Conservation (phyloP, 805 yeast species). For the Yamadazyma philogaea region DNA sequence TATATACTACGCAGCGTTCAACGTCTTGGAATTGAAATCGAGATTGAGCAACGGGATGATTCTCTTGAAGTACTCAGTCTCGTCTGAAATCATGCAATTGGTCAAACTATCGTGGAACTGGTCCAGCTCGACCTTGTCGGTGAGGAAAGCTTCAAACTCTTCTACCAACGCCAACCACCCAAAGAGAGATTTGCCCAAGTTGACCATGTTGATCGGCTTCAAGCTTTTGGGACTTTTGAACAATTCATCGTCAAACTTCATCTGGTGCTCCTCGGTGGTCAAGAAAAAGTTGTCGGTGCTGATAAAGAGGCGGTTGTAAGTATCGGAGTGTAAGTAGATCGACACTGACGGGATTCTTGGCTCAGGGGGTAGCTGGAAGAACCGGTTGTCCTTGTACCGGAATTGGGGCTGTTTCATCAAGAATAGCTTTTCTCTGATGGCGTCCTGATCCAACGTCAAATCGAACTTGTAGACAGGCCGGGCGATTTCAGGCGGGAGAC, state of each 20-base stretch:
- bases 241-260: conserved; percentile 1
- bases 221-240: neutral
- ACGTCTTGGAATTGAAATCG: conserved; percentile 28
- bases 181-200: conserved; percentile 47
- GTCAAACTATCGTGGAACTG: conserved; percentile 14
- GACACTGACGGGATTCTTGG: conserved; percentile 31
- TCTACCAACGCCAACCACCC: conserved; percentile 49
- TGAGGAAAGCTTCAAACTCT: conserved; percentile 44
- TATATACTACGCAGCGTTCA: conserved; percentile 28
- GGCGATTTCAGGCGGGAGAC: conserved; percentile 42
- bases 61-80: conserved; percentile 32
- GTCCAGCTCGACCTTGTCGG: conserved; percentile 28
- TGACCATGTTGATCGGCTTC: conserved; percentile 21
- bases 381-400: conserved; percentile 6
- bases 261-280: conserved; percentile 11
- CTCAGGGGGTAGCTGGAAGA: conserved; percentile 17
- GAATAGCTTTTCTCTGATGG: conserved; percentile 30
- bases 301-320: conserved; percentile 28
- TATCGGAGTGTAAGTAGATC: conserved; percentile 30
- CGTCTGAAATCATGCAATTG: conserved; percentile 17
- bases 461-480: conserved; percentile 49
- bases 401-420: conserved; percentile 18
- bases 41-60: conserved; percentile 40
- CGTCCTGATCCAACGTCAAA: conserved; percentile 41
- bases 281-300: conserved; percentile 27